Conservation (phyloP, 192 early-diverging fungal species). For the Backusella liffmaniae region DNA sequence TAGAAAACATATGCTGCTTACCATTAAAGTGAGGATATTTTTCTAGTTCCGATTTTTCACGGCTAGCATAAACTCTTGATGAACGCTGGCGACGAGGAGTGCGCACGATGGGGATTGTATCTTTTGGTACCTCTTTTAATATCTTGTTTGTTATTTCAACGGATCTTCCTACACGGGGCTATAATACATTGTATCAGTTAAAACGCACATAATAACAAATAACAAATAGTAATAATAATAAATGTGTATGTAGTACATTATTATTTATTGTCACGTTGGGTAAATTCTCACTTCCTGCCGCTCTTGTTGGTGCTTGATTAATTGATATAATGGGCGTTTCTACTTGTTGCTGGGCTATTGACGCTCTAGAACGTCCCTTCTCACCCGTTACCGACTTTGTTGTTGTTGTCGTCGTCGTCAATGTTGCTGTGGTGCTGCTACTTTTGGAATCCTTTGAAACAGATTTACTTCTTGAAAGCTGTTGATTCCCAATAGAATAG, state of each 20-base stretch:
- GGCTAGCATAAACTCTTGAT: conserved; percentile 77
- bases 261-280: conserved; percentile 9
- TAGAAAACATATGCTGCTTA: conserved; percentile 25
- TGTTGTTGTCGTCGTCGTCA: neutral
- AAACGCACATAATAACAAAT: neutral
- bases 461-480: conserved; percentile 24
- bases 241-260: conserved; percentile 5
- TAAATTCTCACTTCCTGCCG: neutral
- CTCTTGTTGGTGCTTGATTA: neutral
- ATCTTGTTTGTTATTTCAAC: conserved; percentile 38
- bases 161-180: conserved; percentile 3
- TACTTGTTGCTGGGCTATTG: neutral
- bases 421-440: neutral
- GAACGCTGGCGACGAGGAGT: conserved; percentile 81
- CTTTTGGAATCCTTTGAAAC: conserved; percentile 3
- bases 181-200: neutral
- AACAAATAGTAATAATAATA: neutral
- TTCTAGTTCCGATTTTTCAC: conserved; percentile 78
- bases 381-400: neutral
- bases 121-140: conserved; percentile 55
- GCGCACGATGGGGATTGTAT: conserved; percentile 77
- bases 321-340: neutral
- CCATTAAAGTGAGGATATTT: conserved; percentile 76
- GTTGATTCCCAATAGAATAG: neutral
- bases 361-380: neutral